phyloP scores from a whole-genome alignment of 345 rosid species.

The Citrus hindsii region DNA sequence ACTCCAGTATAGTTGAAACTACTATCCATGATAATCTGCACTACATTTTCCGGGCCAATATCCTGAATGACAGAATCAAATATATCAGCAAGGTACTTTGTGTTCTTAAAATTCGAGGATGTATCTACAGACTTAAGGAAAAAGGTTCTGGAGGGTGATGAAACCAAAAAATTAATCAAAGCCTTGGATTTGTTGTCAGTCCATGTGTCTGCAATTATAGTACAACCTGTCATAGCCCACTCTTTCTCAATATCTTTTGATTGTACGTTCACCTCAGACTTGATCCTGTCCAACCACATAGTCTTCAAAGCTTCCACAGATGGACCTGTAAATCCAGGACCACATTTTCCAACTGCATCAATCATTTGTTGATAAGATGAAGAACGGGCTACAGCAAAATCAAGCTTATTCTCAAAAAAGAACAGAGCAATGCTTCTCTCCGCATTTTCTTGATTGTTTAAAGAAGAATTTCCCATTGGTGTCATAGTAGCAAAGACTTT shows the following conservation, averaged over 20 bases:
- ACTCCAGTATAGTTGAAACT: constrained; percentile 61
- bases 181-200: constrained; percentile 86
- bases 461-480: constrained; percentile 26
- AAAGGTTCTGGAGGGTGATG: constrained; percentile 74
- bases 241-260: constrained; percentile 68
- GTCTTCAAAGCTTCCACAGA: constrained; percentile 56
- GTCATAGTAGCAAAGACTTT: constrained; percentile 43
- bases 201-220: constrained; percentile 78
- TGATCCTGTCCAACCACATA: constrained; percentile 55
- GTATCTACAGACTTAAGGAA: constrained; percentile 86
- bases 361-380: constrained; percentile 67
- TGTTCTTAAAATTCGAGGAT: constrained; percentile 70
- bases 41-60: constrained; percentile 68
- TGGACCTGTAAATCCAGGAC: constrained; percentile 54
- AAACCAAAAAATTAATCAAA: constrained; percentile 72
- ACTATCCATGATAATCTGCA: constrained; percentile 78
- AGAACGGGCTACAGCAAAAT: constrained; percentile 62
- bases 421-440: constrained; percentile 76
- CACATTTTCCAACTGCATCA: constrained; percentile 63
- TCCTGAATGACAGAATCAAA: constrained; percentile 84
- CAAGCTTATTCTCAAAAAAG: constrained; percentile 82
- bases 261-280: constrained; percentile 56
- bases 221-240: constrained; percentile 78
- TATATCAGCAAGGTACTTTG: constrained; percentile 67
- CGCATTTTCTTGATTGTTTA: constrained; percentile 50